Conservation (phyloP, 148 eudicot species). For the Tetragonia tetragonoides region DNA sequence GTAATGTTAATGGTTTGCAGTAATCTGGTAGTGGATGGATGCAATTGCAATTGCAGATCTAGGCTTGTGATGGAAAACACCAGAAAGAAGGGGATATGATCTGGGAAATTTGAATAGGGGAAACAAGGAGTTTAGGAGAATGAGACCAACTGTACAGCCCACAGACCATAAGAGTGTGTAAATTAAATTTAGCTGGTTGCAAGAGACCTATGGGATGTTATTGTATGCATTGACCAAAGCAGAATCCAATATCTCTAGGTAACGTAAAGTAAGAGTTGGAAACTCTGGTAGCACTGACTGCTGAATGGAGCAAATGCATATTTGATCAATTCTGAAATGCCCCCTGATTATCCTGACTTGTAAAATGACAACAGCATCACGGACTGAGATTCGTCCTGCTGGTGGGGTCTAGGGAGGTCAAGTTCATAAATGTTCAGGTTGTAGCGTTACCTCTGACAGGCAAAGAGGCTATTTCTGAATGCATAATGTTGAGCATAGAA, state of each 20-base stretch:
- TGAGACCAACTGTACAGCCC: not conserved
- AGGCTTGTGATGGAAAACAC: not conserved
- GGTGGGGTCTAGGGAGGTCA: not conserved
- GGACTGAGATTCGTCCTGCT: not conserved
- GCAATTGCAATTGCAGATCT: not conserved
- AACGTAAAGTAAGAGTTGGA: not conserved
- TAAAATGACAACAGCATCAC: not conserved
- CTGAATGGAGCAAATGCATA: not conserved
- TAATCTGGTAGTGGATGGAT: not conserved
- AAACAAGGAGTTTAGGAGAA: not conserved
- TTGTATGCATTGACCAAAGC: not conserved
- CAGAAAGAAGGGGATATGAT: not conserved
- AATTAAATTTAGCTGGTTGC: not conserved
- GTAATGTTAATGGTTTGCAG: not conserved
- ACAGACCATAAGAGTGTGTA: not conserved
- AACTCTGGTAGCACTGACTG: not conserved
- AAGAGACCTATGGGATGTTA: not conserved
- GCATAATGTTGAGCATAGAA: too few relatives aligned
- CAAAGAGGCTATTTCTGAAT: not conserved
- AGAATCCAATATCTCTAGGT: not conserved
- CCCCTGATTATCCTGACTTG: not conserved
- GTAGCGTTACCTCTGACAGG: not conserved
- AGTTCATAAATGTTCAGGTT: not conserved
- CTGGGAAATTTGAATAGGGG: not conserved
- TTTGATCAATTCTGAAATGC: not conserved